Conservation (phyloP, 2,329 filamentous ascomycete species). For the Colletotrichum incanum region DNA sequence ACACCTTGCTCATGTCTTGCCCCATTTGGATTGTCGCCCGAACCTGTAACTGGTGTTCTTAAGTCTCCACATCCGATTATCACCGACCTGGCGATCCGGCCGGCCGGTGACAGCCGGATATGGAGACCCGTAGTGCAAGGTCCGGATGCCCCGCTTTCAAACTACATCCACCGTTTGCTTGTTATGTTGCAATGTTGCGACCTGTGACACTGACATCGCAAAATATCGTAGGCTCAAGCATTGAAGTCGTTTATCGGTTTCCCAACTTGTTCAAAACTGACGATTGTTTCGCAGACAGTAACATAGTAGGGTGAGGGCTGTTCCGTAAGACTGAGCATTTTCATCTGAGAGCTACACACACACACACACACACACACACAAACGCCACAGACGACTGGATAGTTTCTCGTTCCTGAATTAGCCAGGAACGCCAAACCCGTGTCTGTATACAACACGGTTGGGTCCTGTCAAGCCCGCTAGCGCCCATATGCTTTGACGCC, state of each 20-base stretch:
- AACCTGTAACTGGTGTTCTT: background rate
- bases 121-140: background rate
- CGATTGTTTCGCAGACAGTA: background rate
- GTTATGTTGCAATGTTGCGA: background rate
- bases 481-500: conserved; percentile 12
- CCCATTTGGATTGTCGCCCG: background rate
- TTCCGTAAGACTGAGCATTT: background rate
- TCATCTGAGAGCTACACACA: background rate
- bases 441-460: background rate
- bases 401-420: background rate
- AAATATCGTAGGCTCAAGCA: background rate
- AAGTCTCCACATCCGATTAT: background rate
- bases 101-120: background rate
- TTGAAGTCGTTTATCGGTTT: background rate
- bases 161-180: no score
- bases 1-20: background rate
- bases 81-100: background rate
- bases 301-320: background rate
- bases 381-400: background rate
- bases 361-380: background rate
- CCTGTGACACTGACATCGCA: background rate
- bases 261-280: background rate
- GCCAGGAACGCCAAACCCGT: background rate
- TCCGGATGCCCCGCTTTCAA: background rate
- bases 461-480: conserved; percentile 24